phyloP scores from a whole-genome alignment of 169 alveolate species.

The Cryptosporidium ryanae region DNA sequence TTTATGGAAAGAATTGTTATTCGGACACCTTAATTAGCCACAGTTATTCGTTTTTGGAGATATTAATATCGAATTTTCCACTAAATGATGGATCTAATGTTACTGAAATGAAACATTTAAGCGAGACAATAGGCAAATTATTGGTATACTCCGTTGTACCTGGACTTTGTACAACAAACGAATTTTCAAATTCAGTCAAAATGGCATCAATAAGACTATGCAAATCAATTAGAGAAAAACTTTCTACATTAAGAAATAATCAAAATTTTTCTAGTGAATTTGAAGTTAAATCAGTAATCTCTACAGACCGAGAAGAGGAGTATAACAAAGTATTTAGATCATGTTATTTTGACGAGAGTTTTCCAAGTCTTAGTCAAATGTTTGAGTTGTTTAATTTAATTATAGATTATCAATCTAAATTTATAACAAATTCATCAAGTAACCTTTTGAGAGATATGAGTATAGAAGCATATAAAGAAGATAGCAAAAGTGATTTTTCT shows the following conservation, averaged over 20 bases:
- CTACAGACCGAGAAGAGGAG: too few relatives aligned
- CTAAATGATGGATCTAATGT: background rate
- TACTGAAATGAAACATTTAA: background rate
- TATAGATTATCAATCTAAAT: slow-evolving; percentile 15
- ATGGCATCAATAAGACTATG: slow-evolving; percentile 59
- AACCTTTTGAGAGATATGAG: background rate
- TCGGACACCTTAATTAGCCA: slow-evolving; percentile 44
- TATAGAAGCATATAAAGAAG: background rate
- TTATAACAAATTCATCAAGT: background rate
- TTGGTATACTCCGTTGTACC: slow-evolving; percentile 11
- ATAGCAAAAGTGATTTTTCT: background rate
- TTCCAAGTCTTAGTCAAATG: too few relatives aligned
- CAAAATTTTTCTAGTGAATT: too few relatives aligned
- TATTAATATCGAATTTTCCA: slow-evolving; percentile 28
- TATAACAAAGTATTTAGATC: too few relatives aligned
- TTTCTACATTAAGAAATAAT: background rate
- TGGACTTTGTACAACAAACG: slow-evolving; percentile 10
- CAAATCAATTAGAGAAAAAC: slow-evolving; percentile 21
- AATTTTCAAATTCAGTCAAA: slow-evolving; percentile 8
- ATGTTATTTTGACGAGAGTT: too few relatives aligned
- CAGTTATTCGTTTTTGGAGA: slow-evolving; percentile 53
- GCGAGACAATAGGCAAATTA: background rate
- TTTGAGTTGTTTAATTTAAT: background rate
- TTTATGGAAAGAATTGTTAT: slow-evolving; percentile 52
- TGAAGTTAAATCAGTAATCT: too few relatives aligned